These are phyloP conservation scores for Nicotiana rustica DNA, from an alignment of 305 asterid species.

Conservation along the genomic window DNA sequence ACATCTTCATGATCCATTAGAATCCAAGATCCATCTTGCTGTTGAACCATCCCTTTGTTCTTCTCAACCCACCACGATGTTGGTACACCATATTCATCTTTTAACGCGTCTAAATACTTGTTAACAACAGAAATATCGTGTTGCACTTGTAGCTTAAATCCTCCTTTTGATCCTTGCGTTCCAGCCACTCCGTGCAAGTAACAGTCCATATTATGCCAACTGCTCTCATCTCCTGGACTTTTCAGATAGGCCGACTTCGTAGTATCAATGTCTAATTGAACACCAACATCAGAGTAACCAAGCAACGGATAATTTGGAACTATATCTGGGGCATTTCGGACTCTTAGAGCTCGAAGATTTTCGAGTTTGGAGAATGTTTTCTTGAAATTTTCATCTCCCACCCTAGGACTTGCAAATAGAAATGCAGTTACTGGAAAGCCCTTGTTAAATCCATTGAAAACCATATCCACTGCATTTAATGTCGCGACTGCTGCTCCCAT, in stretches of 20 bases:
- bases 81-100: constrained; percentile 49
- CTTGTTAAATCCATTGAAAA: constrained; percentile 57
- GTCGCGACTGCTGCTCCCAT: constrained; percentile 76
- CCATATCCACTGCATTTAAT: constrained; percentile 69
- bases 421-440: constrained; percentile 66
- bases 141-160: constrained; percentile 53
- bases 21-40: constrained; percentile 56
- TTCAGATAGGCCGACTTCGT: constrained; percentile 57
- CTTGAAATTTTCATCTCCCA: constrained; percentile 54
- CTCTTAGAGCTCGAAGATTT: constrained; percentile 51
- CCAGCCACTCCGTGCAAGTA: constrained; percentile 71
- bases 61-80: constrained; percentile 56
- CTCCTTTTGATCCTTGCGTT: constrained; percentile 62
- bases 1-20: constrained; percentile 45
- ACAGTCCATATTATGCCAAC: constrained; percentile 66
- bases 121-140: constrained; percentile 61
- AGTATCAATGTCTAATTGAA: constrained; percentile 54
- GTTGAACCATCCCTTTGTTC: constrained; percentile 75
- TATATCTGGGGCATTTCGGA: constrained; percentile 54
- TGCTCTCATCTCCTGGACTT: constrained; percentile 39
- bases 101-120: constrained; percentile 53
- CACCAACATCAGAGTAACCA: constrained; percentile 58
- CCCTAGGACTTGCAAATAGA: constrained; percentile 63
- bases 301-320: constrained; percentile 59
- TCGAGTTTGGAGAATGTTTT: constrained; percentile 27